These are phyloP conservation scores for Mollisia scopiformis DNA, from an alignment of 2,329 filamentous ascomycete genomes.

Conservation along the genomic window DNA sequence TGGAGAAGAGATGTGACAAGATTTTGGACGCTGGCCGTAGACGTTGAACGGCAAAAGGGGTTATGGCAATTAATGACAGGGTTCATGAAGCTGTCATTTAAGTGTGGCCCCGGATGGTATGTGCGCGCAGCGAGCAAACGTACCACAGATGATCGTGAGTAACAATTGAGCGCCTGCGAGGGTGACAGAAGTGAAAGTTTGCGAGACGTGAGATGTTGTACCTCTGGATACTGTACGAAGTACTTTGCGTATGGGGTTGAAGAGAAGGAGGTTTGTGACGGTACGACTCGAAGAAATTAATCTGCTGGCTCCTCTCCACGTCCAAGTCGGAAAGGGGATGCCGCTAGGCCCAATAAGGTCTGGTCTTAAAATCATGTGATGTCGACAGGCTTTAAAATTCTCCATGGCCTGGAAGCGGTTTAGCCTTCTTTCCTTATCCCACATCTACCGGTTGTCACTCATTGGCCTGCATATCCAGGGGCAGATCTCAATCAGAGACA, in stretches of 20 bases:
- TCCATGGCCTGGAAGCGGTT: not conserved
- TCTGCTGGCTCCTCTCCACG: conserved; percentile 12
- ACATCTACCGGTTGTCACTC: conserved; percentile 1
- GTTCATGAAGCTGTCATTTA: conserved; percentile 33
- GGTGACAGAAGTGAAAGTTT: conserved; percentile 3
- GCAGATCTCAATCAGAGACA: conserved; percentile 3
- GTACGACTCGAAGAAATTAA: conserved; percentile 22
- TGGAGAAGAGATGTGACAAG: conserved; percentile 25
- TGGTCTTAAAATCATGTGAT: not conserved
- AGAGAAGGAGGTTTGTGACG: conserved; percentile 1
- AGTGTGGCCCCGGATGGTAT: conserved; percentile 19
- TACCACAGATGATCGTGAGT: conserved; percentile 12
- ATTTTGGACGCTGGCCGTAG: conserved; percentile 24
- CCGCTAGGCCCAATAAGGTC: not conserved
- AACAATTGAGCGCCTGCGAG: conserved; percentile 8
- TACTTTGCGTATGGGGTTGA: too few relatives aligned
- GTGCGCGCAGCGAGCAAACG: conserved; percentile 12
- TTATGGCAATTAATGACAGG: conserved; percentile 28
- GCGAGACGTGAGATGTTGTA: conserved; percentile 1
- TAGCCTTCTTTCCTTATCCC: not conserved
- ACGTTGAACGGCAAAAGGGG: conserved; percentile 31
- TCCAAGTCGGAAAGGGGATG: conserved; percentile 8
- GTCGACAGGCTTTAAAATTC: not conserved
- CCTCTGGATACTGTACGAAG: conserved; percentile 7
- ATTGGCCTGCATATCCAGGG: conserved; percentile 3